These are phyloP conservation scores for Veloboletus limbatus DNA, from an alignment of 1,284 basidiomycete genomes.

Conservation along the genomic window DNA sequence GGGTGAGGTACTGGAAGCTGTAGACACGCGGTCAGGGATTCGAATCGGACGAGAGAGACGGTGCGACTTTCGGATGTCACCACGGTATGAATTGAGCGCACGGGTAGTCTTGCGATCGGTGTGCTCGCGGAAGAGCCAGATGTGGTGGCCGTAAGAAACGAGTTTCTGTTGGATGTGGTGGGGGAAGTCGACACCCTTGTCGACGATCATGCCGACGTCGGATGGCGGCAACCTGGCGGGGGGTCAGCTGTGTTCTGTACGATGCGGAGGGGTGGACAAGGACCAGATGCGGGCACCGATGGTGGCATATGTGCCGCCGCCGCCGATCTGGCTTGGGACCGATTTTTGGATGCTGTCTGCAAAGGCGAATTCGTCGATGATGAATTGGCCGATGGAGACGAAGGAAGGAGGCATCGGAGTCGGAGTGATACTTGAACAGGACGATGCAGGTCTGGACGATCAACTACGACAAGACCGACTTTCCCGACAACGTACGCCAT, in stretches of 20 bases:
- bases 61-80: slow-evolving; percentile 64
- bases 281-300: slow-evolving; percentile 83
- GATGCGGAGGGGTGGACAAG: slow-evolving; percentile 6
- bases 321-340: slow-evolving; percentile 69
- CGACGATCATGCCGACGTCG: slow-evolving; percentile 78
- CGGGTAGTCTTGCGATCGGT: slow-evolving; percentile 58
- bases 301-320: slow-evolving; percentile 80
- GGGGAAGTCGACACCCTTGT: slow-evolving; percentile 81
- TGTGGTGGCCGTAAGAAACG: slow-evolving; percentile 64
- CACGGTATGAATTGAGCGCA: slow-evolving; percentile 77
- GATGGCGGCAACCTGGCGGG: slow-evolving; percentile 58
- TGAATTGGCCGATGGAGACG: slow-evolving; percentile 83
- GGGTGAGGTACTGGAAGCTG: slow-evolving; percentile 82
- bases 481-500: slow-evolving; percentile 56
- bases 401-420: slow-evolving; percentile 38
- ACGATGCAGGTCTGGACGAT: slow-evolving; percentile 60
- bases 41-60: slow-evolving; percentile 5
- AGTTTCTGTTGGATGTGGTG: slow-evolving; percentile 53
- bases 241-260: not conserved
- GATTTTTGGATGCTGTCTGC: slow-evolving; percentile 51
- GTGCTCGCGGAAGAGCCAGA: slow-evolving; percentile 78
- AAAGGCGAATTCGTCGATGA: slow-evolving; percentile 77
- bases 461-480: slow-evolving; percentile 44
- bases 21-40: slow-evolving; percentile 17
- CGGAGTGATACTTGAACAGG: slow-evolving; percentile 9